A percentile compares a stretch with the other conserved stretches of the same genome.
Evolutionary conservation across 495 filamentous ascomycete species (phyloP).

Genomic region (Tricharina praecox): DNA sequence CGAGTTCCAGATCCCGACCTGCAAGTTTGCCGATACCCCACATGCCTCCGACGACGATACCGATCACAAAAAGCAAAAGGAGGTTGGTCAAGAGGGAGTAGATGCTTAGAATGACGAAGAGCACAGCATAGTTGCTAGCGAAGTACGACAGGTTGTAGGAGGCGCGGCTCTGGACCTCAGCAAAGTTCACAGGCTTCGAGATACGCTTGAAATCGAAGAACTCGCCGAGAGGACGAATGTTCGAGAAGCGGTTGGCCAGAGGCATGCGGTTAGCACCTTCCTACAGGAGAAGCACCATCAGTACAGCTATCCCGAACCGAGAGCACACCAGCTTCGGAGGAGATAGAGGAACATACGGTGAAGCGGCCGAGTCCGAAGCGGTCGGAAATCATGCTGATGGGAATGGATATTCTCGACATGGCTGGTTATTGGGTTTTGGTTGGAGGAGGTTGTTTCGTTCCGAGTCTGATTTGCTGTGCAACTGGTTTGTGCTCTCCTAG

Average conservation of each 20-base stretch:
- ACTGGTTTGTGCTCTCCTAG: no score
- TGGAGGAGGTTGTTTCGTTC: background rate
- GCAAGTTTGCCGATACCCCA: slow-evolving; percentile 77
- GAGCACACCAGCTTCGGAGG: background rate
- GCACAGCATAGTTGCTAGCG: slow-evolving; percentile 91
- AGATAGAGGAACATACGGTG: slow-evolving; percentile 13
- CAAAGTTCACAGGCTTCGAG: slow-evolving; percentile 82
- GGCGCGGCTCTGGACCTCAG: slow-evolving; percentile 77
- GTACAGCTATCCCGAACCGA: no score
- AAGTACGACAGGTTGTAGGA: slow-evolving; percentile 97
- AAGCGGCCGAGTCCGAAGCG: slow-evolving; percentile 60
- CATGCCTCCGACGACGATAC: slow-evolving; percentile 68
- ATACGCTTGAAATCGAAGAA: slow-evolving; percentile 91
- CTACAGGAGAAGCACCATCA: slow-evolving; percentile 33
- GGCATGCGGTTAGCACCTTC: slow-evolving; percentile 54
- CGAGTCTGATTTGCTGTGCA: no score
- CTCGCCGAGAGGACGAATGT: slow-evolving; percentile 77
- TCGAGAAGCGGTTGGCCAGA: slow-evolving; percentile 67
- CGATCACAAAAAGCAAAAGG: slow-evolving; percentile 71
- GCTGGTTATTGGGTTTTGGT: background rate
- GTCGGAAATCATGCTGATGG: slow-evolving; percentile 77
- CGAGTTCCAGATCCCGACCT: slow-evolving; percentile 74
- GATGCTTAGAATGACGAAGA: slow-evolving; percentile 88
- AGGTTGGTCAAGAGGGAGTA: slow-evolving; percentile 82
- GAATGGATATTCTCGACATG: slow-evolving; percentile 84